Base-by-base conservation (phyloP, 2,329 filamentous ascomycete species). In the Sporothrix brasiliensis region DNA sequence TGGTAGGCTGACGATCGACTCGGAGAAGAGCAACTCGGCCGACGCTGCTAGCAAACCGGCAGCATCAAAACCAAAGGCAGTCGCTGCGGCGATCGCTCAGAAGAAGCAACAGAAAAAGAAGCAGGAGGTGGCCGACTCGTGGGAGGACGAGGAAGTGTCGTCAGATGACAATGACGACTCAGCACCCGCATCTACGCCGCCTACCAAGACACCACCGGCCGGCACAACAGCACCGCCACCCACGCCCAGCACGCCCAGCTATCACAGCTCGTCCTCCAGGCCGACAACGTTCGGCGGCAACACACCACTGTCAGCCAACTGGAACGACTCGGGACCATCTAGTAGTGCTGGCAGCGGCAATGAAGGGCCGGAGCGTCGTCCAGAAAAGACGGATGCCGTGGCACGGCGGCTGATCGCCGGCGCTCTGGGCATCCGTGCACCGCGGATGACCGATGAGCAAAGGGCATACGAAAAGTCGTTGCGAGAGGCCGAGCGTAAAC, bases 331-430 rank as follows among this genome's bases (percentile, higher is more conserved):
- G 2, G n/a, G 19, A 4, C 44, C 58, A 13, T 47, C 58, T 24
- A n/a, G 54, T 50, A 10, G 47, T 30, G 39, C 14, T n/a, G 39
- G 53, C 21, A 10, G 30, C 19, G 44, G 41, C 53, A 49, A 4
- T 67, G 54, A 49, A 11, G 69, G 72, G 68, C 68, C 72, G 6
- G 47, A 74, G 9, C 74, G 74, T 70, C 83, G 92, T 52, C 94
- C 93, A 0, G 94, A 97, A 81, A 99, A 97, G 84, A 96, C 94
- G 73, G 96, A 96, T 72, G 92, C 93, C 0, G 93, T 97, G 52
- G 95, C 95, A 5, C 88, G 91, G 73, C 85, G 95, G 71, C 86
- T 99, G 87, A 98, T 99, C 78, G 93, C 93, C 0, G 92, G 91
- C 3, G 93, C 92, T 0, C 82, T 98, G 74, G 95, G 95, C 0